Base-by-base conservation (phyloP, 192 early-diverging fungal genomes). In the Gorgonomyces haynaldii region DNA sequence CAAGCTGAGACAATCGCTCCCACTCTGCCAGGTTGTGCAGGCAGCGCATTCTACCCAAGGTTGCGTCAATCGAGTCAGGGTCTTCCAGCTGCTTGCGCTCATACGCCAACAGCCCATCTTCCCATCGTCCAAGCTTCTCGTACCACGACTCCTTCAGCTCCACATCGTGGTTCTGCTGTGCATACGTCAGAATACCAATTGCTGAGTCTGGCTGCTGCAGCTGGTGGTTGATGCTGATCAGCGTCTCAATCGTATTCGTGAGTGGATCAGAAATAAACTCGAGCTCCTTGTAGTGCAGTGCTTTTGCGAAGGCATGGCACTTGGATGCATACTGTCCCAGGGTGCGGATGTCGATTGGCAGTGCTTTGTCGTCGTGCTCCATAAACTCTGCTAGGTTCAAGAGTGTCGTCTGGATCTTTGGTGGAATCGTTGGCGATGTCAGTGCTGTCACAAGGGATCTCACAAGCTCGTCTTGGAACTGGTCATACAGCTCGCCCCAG, bases 301-400 rank as follows among this genome's bases (percentile, higher is more conserved):
- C 95, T 65, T 96, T 96, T 25, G 95, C 91, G 58, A 85, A 86
- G 0, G 95, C 91, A 56, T 96, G 89, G 50, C 90, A 96, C 45
- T 85, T 86, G 43, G 81, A 73, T 2, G 95, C 95, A 51, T 88
- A 96, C 20, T 74, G 67, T 9, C 88, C 91, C 17, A 98, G 66
- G 2, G 83, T 85, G 21, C 84, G 71, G 37, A 94, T 87, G 44
- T 93, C 89, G 49, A 96, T 96, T 0, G 91, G 90, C 7, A 95
- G 67, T 5, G 89, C 76, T 53, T 92, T 91, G 56, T 94, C 87
- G 54, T 98, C 90, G 45, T 91, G 89, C 67, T 98, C 95, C 95
- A 98, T 98, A 45, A 90, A 95, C 58, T 93, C 95, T 3, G 93
- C 92, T 24, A 98, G 74, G 40, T 93, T 91, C 27, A 98, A 72